A percentile compares a stretch with the other conserved stretches of the same genome.
Conservation (phyloP, 345 rosid species). For the Carallia pectinifolia region DNA sequence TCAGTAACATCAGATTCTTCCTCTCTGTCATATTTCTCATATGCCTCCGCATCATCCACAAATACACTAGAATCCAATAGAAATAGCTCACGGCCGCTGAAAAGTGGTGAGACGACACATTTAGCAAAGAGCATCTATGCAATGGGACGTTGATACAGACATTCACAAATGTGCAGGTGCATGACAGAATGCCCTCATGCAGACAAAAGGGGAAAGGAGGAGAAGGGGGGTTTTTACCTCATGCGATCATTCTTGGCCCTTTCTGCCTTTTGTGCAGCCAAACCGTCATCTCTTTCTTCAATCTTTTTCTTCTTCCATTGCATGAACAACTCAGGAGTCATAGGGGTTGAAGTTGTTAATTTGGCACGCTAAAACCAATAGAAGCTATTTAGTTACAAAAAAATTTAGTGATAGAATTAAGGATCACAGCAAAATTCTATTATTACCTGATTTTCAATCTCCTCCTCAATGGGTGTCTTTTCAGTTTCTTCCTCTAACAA, state of each 20-base stretch:
- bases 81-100: constrained; percentile 97
- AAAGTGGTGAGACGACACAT: constrained; percentile 19
- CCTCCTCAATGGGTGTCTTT: constrained; percentile 79
- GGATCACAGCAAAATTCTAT: background rate
- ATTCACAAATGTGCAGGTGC: background rate
- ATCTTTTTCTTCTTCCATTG: constrained; percentile 88
- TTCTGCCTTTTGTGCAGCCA: constrained; percentile 81
- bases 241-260: constrained; percentile 99
- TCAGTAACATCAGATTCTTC: constrained; percentile 53
- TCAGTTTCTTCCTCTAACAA: constrained; percentile 82
- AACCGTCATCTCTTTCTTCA: constrained; percentile 76
- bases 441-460: constrained; percentile 85
- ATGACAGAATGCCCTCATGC: background rate
- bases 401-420: background rate
- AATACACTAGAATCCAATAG: constrained; percentile 82
- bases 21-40: constrained; percentile 75
- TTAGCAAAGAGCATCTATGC: constrained; percentile 6
- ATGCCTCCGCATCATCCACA: constrained; percentile 95
- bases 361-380: constrained; percentile 59
- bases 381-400: constrained; percentile 6
- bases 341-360: constrained; percentile 63
- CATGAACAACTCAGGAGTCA: constrained; percentile 82
- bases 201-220: background rate
- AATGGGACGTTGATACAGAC: constrained; percentile 6
- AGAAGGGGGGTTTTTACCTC: constrained; percentile 51